phyloP scores from a whole-genome alignment of 106 monocot species.

The Allium fistulosum region DNA sequence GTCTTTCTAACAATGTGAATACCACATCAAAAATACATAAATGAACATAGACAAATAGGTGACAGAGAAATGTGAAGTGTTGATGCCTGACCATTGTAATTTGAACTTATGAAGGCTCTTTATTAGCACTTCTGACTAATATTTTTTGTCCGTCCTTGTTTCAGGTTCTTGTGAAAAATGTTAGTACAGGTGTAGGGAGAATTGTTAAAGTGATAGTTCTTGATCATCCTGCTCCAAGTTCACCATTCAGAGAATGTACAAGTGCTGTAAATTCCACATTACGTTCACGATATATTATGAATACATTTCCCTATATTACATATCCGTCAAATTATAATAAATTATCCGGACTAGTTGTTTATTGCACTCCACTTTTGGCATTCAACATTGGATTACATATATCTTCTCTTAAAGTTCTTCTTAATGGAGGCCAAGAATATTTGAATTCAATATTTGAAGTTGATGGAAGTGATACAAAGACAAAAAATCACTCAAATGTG shows the following conservation, averaged over 20 bases:
- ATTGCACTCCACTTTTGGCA: conserved; percentile 64
- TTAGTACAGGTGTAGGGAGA: conserved; percentile 44
- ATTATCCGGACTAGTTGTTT: conserved; percentile 41
- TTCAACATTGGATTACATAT: conserved; percentile 85
- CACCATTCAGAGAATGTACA: conserved; percentile 2
- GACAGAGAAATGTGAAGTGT: no score
- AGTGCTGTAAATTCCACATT: background rate
- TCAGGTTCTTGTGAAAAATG: conserved; percentile 82
- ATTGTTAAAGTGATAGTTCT: conserved; percentile 61
- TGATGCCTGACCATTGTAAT: no score
- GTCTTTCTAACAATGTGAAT: no score
- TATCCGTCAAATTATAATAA: conserved; percentile 14
- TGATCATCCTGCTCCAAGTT: conserved; percentile 24
- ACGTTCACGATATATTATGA: conserved; percentile 15
- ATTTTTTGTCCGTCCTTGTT: background rate
- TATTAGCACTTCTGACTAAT: no score
- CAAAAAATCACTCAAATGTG: conserved; percentile 12
- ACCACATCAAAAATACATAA: no score
- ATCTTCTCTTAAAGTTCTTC: conserved; percentile 53
- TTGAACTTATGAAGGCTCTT: no score
- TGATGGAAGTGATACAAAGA: conserved; percentile 11
- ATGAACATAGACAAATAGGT: no score
- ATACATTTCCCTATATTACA: conserved; percentile 39
- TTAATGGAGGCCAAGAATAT: conserved; percentile 30
- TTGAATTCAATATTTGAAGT: conserved; percentile 35